Evolutionary conservation across 176 grass and related monocot species (phyloP).

Genomic region (Urochloa ruziziensis): DNA sequence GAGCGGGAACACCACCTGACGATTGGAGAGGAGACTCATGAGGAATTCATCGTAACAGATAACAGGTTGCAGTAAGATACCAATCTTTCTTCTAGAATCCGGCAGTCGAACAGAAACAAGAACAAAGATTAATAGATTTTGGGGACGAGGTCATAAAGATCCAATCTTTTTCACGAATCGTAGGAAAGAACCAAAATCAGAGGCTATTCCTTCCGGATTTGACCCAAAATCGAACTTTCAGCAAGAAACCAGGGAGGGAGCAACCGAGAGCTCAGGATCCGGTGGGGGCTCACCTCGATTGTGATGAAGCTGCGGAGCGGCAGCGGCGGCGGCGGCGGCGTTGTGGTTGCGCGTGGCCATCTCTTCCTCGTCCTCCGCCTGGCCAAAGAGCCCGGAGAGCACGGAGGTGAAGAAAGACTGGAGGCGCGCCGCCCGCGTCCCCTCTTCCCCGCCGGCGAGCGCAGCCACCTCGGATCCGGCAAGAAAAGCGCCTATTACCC

Average conservation of each 20-base stretch:
- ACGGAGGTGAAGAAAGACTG: conserved; percentile 64
- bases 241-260: background rate
- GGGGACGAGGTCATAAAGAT: background rate
- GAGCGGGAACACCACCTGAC: conserved; percentile 42
- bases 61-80: background rate
- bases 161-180: background rate
- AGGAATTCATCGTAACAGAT: background rate
- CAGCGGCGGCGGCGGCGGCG: conserved; percentile 1
- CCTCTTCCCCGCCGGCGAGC: conserved; percentile 55
- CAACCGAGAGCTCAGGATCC: background rate
- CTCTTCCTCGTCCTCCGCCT: conserved; percentile 10
- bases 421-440: conserved; percentile 39
- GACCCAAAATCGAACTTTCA: background rate
- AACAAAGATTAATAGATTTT: background rate
- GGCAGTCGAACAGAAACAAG: background rate
- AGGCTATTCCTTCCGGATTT: background rate
- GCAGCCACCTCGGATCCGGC: conserved; percentile 53
- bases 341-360: conserved; percentile 71
- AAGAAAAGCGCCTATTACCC: background rate
- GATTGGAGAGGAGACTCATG: background rate
- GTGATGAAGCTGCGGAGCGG: conserved; percentile 43
- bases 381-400: conserved; percentile 47
- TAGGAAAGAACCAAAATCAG: background rate
- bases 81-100: background rate
- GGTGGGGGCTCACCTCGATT: conserved; percentile 35